Evolutionary conservation across 495 filamentous ascomycete genomes (phyloP), one percentile per base, ranked within the genome.

Genomic region (Aspergillus saccharolyticus): DNA sequence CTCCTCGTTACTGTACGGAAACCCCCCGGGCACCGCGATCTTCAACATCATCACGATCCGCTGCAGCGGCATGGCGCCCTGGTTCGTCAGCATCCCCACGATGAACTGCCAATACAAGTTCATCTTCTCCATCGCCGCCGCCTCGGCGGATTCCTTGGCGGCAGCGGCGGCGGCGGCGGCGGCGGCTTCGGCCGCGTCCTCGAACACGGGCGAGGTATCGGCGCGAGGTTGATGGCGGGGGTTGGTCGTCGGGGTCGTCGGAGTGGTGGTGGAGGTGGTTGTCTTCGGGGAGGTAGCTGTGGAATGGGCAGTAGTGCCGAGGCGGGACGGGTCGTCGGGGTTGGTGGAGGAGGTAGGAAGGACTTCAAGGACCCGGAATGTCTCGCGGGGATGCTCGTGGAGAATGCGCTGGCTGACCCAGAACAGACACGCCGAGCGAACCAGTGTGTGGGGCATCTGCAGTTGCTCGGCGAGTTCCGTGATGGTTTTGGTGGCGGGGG

Each of bases 41-140:
- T 87, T 89, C 78, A 98, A 76, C 89, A 97, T 96, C 87, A 92
- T 93, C 4, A 85, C 78, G 57, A 98, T 92, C 71, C 89, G 84
- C 64, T 81, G 80, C 58, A 90, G 66, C 47, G 87, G 83, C 88
- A 96, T 95, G 25, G 85, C 74, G 6, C 88, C 89, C 56, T 87
- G 81, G 68, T 97, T 97, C 57, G 89, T 97, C 73, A 99, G 74
- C 93, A 99, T 97, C 46, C 89, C 90, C 51, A 89, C 77, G 57
- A 99, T 89, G 66, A 94, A 97, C 66, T 89, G 85, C 85, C 86
- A 89, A 74, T 96, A 95, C 42, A 96, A 78, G 52, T 83, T 81
- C 74, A 87, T 87, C 65, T 91, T 92, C 75, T 95, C 89, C 67
- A 80, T 80, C 15, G 84, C 81, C 42, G 79, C 73, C 42, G 76